Evolutionary conservation across 768 basidiomycete genomes (phyloP).

Genomic region (Leucosporidium yakuticum): DNA sequence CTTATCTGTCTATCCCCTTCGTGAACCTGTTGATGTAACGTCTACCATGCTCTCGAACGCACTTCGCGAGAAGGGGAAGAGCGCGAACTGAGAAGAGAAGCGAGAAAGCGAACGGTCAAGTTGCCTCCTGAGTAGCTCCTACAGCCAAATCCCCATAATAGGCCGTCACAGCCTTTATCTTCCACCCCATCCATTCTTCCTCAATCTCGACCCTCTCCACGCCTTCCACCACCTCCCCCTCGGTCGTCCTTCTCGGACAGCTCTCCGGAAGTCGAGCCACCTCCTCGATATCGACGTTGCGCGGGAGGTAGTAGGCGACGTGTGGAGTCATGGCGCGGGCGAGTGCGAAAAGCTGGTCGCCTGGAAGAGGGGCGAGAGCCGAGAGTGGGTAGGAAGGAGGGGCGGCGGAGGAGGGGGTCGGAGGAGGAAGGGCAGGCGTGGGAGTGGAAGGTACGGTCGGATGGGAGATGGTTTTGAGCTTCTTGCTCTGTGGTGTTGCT

Average conservation of each 20-base stretch:
- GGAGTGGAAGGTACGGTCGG: slow-evolving; percentile 15
- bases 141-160: slow-evolving; percentile 77
- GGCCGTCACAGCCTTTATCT: slow-evolving; percentile 88
- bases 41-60: too few species aligned
- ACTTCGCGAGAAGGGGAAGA: too few species aligned
- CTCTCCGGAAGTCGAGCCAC: slow-evolving; percentile 51
- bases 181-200: slow-evolving; percentile 92
- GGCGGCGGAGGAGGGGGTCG: not conserved
- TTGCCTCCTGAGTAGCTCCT: too few species aligned
- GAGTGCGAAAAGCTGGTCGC: slow-evolving; percentile 71
- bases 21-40: too few species aligned
- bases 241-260: slow-evolving; percentile 59
- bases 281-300: slow-evolving; percentile 70
- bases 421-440: slow-evolving; percentile 45
- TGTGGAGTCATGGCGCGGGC: slow-evolving; percentile 67
- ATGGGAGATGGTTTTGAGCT: slow-evolving; percentile 3
- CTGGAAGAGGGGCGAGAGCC: slow-evolving; percentile 71
- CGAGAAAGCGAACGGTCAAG: too few species aligned
- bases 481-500: too few species aligned
- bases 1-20: too few species aligned
- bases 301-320: slow-evolving; percentile 82
- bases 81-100: too few species aligned
- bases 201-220: slow-evolving; percentile 76
- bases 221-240: slow-evolving; percentile 55
- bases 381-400: slow-evolving; percentile 56